phyloP scores from a whole-genome alignment of 2,329 filamentous ascomycete species.

The Fusarium staphyleae region DNA sequence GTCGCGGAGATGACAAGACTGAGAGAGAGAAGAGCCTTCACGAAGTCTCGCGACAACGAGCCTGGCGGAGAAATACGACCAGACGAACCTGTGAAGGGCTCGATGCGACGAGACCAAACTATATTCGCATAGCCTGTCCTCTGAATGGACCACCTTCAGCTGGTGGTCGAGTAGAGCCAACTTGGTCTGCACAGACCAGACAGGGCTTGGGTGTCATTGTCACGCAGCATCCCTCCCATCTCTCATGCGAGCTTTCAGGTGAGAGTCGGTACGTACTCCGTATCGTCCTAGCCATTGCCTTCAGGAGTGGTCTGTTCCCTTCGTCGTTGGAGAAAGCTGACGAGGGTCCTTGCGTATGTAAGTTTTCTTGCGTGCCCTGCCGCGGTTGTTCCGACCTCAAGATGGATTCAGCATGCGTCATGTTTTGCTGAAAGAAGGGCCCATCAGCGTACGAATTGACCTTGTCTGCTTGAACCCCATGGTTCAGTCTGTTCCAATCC shows the following conservation, averaged over 20 bases:
- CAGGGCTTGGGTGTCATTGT: background rate
- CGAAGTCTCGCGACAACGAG: conserved; percentile 20
- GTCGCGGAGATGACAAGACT: conserved; percentile 4
- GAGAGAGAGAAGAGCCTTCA: background rate
- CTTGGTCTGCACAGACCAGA: conserved; percentile 4
- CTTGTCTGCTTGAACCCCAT: background rate
- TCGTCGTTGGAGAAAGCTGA: background rate
- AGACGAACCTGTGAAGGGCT: background rate
- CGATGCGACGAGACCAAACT: conserved; percentile 3
- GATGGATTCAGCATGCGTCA: background rate
- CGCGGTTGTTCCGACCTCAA: background rate
- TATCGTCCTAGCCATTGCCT: background rate
- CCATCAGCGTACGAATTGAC: background rate
- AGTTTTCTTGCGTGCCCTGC: background rate
- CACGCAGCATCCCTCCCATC: background rate
- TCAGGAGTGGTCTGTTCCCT: background rate
- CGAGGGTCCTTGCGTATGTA: background rate
- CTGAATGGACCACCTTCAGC: background rate
- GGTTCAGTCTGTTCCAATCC: conserved; percentile 3
- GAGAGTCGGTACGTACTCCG: conserved; percentile 3
- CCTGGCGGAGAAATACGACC: conserved; percentile 5
- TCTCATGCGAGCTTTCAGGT: conserved; percentile 18
- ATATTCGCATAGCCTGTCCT: conserved; percentile 3
- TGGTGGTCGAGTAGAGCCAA: background rate
- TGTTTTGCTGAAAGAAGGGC: background rate